Conservation (phyloP, 2,329 filamentous ascomycete genomes). For the Helminthosporium solani region DNA sequence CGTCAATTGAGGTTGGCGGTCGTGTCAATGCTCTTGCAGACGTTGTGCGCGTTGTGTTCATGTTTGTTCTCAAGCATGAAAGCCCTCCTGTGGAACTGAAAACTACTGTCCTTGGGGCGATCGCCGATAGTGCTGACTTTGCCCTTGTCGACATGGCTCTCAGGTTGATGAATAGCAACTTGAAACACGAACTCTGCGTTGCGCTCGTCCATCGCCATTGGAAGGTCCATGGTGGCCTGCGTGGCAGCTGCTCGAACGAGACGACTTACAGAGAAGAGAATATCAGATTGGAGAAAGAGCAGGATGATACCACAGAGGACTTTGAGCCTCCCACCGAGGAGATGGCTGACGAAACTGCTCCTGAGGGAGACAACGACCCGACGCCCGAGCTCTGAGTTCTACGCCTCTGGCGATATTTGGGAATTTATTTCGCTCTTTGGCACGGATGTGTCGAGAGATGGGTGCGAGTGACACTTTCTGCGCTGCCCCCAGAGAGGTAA, state of each 20-base stretch:
- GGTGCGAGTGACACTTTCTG: too few species aligned
- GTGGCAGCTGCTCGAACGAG: background rate
- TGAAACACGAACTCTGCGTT: background rate
- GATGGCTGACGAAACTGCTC: too few species aligned
- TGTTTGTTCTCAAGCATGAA: conserved; percentile 16
- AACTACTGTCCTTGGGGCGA: conserved; percentile 13
- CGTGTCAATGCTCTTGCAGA: background rate
- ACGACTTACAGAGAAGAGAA: background rate
- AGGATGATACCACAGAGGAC: too few species aligned
- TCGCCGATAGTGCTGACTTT: conserved; percentile 10
- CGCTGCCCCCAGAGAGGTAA: too few species aligned
- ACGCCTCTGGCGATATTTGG: too few species aligned
- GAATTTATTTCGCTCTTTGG: too few species aligned
- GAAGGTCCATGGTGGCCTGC: background rate
- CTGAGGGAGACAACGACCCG: too few species aligned
- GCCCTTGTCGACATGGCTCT: background rate
- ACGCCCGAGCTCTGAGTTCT: too few species aligned
- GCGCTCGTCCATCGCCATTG: background rate
- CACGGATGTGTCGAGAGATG: too few species aligned
- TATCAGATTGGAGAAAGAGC: background rate
- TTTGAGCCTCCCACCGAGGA: too few species aligned
- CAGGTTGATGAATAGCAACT: background rate
- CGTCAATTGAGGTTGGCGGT: background rate
- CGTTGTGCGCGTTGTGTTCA: conserved; percentile 17
- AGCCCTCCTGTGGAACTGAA: conserved; percentile 13